A percentile compares a stretch with the other conserved stretches of the same genome.
Evolutionary conservation across 257 asterid species (phyloP).

Genomic region (Solanum ossicruentum): DNA sequence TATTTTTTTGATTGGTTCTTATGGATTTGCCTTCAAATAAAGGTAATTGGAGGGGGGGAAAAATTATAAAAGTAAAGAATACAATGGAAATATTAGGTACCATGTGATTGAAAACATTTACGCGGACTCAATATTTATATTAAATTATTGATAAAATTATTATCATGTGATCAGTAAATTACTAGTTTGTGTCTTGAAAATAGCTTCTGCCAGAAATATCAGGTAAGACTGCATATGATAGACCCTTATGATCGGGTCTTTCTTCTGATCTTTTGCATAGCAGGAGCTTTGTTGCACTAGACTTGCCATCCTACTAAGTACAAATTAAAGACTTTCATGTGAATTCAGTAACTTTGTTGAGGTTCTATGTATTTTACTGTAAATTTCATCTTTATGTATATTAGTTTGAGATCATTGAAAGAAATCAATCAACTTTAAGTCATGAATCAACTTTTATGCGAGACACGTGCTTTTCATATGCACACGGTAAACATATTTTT

Average conservation of each 20-base stretch:
- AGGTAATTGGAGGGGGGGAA: neutral
- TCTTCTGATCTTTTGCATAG: too few species aligned
- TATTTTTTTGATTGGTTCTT: neutral
- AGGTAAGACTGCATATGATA: too few species aligned
- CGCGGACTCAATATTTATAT: neutral
- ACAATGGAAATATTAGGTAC: neutral
- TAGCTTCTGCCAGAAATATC: fast-evolving
- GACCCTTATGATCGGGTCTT: too few species aligned
- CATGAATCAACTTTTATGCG: too few species aligned
- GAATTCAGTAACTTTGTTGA: too few species aligned
- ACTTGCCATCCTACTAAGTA: too few species aligned
- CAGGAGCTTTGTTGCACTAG: too few species aligned
- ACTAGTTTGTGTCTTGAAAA: too few species aligned
- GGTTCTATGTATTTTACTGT: too few species aligned
- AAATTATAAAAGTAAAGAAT: neutral
- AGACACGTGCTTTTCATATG: neutral
- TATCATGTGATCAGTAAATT: too few species aligned
- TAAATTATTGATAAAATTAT: neutral
- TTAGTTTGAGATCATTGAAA: neutral
- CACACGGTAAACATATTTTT: neutral
- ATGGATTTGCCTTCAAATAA: neutral
- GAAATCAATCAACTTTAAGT: neutral
- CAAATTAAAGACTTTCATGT: too few species aligned
- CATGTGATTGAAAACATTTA: neutral
- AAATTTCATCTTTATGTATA: neutral